These are phyloP conservation scores for Camellia japonica DNA, from an alignment of 148 eudicot species.

Conservation along the genomic window DNA sequence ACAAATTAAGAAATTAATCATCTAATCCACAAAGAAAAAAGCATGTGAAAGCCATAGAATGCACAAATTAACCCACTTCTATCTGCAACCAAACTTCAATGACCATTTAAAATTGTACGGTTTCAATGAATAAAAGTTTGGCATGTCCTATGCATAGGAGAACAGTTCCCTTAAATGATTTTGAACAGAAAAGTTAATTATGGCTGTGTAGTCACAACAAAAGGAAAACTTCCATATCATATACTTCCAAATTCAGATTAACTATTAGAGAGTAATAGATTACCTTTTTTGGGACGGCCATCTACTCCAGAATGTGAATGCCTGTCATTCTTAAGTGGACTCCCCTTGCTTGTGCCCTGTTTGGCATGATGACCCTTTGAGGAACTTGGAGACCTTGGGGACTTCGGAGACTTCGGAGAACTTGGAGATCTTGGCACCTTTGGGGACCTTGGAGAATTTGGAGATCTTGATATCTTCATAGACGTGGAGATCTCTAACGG, in stretches of 20 bases:
- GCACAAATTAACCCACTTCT: not conserved
- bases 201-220: not conserved
- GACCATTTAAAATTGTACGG: not conserved
- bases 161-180: not conserved
- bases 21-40: not conserved
- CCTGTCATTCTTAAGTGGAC: conserved; percentile 22
- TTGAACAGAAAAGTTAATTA: not conserved
- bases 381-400: not conserved
- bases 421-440: conserved; percentile 11
- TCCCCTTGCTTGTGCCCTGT: conserved; percentile 16
- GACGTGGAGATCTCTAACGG: conserved; percentile 10
- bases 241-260: not conserved
- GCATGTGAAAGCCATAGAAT: not conserved
- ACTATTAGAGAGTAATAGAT: not conserved
- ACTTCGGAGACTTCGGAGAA: not conserved
- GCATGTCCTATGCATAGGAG: not conserved
- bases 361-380: conserved; percentile 12
- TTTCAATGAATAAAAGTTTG: not conserved
- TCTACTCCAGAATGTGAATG: conserved; percentile 13
- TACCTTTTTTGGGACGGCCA: conserved; percentile 20
- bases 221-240: not conserved
- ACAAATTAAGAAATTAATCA: not conserved
- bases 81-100: not conserved
- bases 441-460: conserved; percentile 12
- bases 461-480: conserved; percentile 4